Base-by-base conservation (phyloP, 805 yeast genomes). In the Yamadazyma endophytica region DNA sequence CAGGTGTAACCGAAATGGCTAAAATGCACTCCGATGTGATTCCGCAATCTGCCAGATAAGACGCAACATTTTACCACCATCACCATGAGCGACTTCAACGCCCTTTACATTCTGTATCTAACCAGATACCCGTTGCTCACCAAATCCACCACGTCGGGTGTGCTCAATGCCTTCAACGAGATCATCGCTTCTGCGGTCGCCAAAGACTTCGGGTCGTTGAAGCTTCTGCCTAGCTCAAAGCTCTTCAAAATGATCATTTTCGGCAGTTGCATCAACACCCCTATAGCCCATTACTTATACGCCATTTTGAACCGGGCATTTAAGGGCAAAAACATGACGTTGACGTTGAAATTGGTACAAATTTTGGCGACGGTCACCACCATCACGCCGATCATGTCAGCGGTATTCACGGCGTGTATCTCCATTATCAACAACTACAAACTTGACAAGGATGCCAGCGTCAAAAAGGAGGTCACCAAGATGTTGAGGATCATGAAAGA, bases 141-240 rank as follows among this genome's bases (percentile, higher is more conserved):
- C 29, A 79, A 79, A 46, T 62, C 79, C 1, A 40, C 71, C 13
- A 79, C 85, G 0, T 68, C 78, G 2, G 80, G 75, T 0, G 46
- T 70, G 1, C 56, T 79, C n/a, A 71, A 73, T 6, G 64, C 74
- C 1, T 55, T 79, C 26, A 78, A 77, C 42, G 87, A 79, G 47
- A 54, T 69, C 22, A 62, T 79, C 11, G 80, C 85, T 1, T 62
- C 77, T 3, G 37, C 56, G 0, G 44, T 73, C 9, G 66, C 83
- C 2, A 64, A 68, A 24, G 80, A 77, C 31, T 53, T 56, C 39
- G 48, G 56, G 15, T 15, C 30, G 15, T 25, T 36, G 6, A 17
- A 31, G 25, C 27, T 36, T 39, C 49, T 8, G 17, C 49, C 5
- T 13, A 67, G 68, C 22, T 46, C 54, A 18, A 75, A 69, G 49